These are phyloP conservation scores for Ordospora colligata DNA, from an alignment of 371 early-diverging fungal species.

Conservation along the genomic window DNA sequence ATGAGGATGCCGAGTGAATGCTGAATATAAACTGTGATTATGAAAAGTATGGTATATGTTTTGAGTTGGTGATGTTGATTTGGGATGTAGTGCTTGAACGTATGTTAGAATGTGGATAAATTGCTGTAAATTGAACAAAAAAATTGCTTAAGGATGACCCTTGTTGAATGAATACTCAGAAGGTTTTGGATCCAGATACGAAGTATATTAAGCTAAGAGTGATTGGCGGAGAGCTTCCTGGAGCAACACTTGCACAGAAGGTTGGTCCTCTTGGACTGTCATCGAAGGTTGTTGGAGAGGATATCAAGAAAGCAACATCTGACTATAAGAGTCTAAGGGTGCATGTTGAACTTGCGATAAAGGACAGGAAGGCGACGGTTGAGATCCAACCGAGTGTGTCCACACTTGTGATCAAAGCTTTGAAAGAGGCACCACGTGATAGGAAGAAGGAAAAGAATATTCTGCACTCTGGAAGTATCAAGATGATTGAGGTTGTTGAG, in stretches of 20 bases:
- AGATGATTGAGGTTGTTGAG: constrained; percentile 73
- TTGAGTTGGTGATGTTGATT: background rate
- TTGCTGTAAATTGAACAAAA: background rate
- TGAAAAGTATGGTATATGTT: background rate
- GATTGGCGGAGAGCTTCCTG: constrained; percentile 96
- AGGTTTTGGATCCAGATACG: constrained; percentile 4
- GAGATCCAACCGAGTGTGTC: constrained; percentile 90
- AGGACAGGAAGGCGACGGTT: constrained; percentile 96
- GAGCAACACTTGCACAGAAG: constrained; percentile 94
- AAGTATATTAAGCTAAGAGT: constrained; percentile 52
- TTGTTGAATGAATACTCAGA: background rate
- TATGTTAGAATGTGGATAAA: background rate
- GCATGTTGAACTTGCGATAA: constrained; percentile 89
- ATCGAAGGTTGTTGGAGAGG: constrained; percentile 99
- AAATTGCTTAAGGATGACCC: background rate
- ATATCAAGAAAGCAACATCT: constrained; percentile 95
- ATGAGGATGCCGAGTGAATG: background rate
- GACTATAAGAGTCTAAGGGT: constrained; percentile 96
- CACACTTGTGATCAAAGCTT: constrained; percentile 88
- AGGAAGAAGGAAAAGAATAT: constrained; percentile 99
- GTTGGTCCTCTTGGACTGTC: constrained; percentile 97
- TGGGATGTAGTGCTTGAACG: background rate
- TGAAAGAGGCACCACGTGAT: constrained; percentile 86
- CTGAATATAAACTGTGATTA: too few relatives aligned
- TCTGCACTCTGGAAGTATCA: constrained; percentile 57